Percentiles rank a stretch among this genome's conserved stretches.
These are phyloP conservation scores for Aspergillus pseudonomiae DNA, from an alignment of 2,329 filamentous ascomycete species.

Conservation along the genomic window DNA sequence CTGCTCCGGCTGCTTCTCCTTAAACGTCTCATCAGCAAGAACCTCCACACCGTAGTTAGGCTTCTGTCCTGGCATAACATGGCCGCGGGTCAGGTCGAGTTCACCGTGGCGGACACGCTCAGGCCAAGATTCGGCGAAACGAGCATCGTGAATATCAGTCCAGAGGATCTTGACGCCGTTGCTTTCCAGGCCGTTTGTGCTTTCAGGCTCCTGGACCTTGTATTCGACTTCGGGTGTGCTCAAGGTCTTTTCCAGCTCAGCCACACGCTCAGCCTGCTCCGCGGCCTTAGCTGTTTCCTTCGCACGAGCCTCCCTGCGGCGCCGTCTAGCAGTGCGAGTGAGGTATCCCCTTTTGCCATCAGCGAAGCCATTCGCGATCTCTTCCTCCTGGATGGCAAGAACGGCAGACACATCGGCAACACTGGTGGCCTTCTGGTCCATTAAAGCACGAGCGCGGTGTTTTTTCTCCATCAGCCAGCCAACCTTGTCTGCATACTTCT, in stretches of 20 bases:
- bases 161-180: constrained; percentile 49
- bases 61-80: constrained; percentile 41
- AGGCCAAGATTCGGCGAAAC: constrained; percentile 47
- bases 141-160: constrained; percentile 49
- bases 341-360: constrained; percentile 36
- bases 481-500: constrained; percentile 45
- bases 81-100: constrained; percentile 39
- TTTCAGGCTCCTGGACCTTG: constrained; percentile 32
- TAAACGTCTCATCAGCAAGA: constrained; percentile 28
- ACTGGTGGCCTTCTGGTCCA: constrained; percentile 67
- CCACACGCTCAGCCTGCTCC: constrained; percentile 29
- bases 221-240: constrained; percentile 25
- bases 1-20: constrained; percentile 31
- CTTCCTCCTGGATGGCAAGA: constrained; percentile 52
- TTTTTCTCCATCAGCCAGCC: constrained; percentile 51
- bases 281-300: constrained; percentile 28
- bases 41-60: constrained; percentile 22
- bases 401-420: constrained; percentile 64
- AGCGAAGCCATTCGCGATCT: constrained; percentile 34
- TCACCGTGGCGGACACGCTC: constrained; percentile 47
- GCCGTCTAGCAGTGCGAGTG: constrained; percentile 34
- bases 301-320: constrained; percentile 32
- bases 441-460: constrained; percentile 55
- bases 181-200: constrained; percentile 29
- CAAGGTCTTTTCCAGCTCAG: constrained; percentile 19